Evolutionary conservation across 495 filamentous ascomycete species (phyloP).

Genomic region (Chaetomium fimeti): DNA sequence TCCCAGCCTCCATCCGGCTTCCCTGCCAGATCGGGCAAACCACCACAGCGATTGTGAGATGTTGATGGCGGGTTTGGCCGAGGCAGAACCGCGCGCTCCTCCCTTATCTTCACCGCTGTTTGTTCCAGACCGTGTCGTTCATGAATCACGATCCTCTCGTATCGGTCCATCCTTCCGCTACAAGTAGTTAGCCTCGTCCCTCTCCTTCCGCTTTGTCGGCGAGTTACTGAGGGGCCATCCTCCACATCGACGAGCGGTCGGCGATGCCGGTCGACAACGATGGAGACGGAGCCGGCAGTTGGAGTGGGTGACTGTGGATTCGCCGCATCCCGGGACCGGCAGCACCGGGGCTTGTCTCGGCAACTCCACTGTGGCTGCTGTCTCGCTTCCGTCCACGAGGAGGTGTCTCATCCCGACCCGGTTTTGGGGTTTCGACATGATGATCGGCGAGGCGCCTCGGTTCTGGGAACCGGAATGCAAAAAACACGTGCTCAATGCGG

Average conservation of each 20-base stretch:
- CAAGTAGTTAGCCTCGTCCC: not conserved
- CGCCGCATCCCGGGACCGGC: not conserved
- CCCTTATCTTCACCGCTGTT: not conserved
- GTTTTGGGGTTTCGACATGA: conserved; percentile 1
- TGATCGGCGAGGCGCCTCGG: conserved; percentile 1
- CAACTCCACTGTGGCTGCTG: not conserved
- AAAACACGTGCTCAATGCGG: not conserved
- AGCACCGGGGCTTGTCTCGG: not conserved
- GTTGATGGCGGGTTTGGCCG: not conserved
- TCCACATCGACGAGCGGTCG: no score
- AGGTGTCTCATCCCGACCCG: conserved; percentile 6
- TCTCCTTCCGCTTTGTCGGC: not conserved
- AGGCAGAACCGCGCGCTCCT: not conserved
- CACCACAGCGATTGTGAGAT: not conserved
- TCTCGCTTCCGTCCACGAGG: conserved; percentile 1
- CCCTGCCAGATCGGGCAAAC: not conserved
- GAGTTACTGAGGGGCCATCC: no score
- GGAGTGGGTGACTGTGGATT: no score
- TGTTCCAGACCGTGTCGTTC: not conserved
- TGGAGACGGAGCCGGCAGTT: not conserved
- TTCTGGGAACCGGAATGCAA: not conserved
- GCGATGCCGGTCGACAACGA: not conserved
- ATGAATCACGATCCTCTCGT: not conserved
- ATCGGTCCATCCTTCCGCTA: not conserved
- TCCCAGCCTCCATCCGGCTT: not conserved